Evolutionary conservation across 257 asterid genomes (phyloP).

Genomic region (Haberlea rhodopensis): DNA sequence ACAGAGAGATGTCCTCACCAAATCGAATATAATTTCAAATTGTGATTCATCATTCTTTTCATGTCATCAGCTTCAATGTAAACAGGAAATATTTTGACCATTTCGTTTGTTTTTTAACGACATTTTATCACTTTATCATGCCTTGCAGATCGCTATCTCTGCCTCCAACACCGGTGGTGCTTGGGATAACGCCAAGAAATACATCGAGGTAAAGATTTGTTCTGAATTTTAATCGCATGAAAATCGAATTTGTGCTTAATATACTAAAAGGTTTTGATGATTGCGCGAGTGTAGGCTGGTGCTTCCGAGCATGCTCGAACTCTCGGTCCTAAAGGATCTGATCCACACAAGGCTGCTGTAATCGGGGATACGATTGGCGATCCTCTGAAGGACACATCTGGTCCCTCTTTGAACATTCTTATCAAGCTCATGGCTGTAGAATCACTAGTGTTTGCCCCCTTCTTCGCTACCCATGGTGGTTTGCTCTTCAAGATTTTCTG

Average conservation of each 20-base stretch:
- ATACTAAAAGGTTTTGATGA: conserved; percentile 10
- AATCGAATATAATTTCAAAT: not conserved
- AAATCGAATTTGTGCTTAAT: not conserved
- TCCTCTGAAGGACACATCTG: conserved; percentile 87
- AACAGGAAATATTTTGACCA: not conserved
- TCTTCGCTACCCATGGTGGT: conserved; percentile 84
- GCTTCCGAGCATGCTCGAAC: conserved; percentile 64
- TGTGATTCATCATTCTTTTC: not conserved
- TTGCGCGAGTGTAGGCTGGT: conserved; percentile 48
- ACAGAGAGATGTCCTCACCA: too few species aligned
- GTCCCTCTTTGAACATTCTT: conserved; percentile 78
- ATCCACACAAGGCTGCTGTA: conserved; percentile 81
- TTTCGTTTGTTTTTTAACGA: not conserved
- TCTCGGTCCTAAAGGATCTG: conserved; percentile 86
- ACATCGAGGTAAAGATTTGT: conserved; percentile 51
- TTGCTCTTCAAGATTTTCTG: conserved; percentile 72
- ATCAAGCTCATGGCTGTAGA: conserved; percentile 88
- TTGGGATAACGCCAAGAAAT: conserved; percentile 91
- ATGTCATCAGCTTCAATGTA: too few species aligned
- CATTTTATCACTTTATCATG: not conserved
- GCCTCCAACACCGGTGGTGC: conserved; percentile 92
- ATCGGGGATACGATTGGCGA: conserved; percentile 84
- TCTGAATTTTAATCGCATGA: not conserved
- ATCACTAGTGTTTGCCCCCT: conserved; percentile 78
- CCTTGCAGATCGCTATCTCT: conserved; percentile 64